phyloP scores from a whole-genome alignment of 139 green algal species.

The Asterochloris erici region DNA sequence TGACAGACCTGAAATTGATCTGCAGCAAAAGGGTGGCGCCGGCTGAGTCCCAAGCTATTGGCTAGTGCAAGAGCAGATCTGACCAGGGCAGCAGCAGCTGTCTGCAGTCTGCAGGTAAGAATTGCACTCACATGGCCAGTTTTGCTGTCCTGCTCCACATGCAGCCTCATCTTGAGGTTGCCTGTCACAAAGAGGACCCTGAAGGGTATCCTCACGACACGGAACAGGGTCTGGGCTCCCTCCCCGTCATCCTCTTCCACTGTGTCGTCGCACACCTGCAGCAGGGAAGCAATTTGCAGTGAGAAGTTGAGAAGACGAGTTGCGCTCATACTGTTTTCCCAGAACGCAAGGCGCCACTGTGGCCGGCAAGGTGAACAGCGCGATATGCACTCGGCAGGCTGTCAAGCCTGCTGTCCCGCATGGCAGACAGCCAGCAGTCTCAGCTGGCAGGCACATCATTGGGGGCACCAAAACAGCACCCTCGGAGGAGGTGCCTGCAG shows the following conservation, averaged over 20 bases:
- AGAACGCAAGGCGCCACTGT: neutral
- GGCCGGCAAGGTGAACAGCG: neutral
- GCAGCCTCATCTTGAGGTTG: conserved; percentile 22
- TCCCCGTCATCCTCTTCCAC: conserved; percentile 6
- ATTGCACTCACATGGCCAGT: conserved; percentile 10
- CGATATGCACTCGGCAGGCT: too few relatives aligned
- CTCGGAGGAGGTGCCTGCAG: neutral
- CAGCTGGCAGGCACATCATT: too few relatives aligned
- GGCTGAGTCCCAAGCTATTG: neutral
- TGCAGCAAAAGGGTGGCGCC: neutral
- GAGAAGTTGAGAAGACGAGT: neutral
- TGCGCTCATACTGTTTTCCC: neutral
- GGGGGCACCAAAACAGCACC: too few relatives aligned
- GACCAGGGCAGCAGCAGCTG: neutral
- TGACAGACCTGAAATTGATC: conserved; percentile 16
- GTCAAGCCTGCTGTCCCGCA: too few relatives aligned
- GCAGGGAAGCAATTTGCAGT: neutral
- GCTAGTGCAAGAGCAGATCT: neutral
- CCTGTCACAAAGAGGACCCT: conserved; percentile 21
- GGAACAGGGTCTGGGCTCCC: conserved; percentile 18
- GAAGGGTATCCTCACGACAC: conserved; percentile 21
- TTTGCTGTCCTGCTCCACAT: conserved; percentile 13
- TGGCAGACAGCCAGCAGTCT: too few relatives aligned
- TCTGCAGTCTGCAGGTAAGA: neutral
- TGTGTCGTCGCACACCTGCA: conserved; percentile 22